Conservation (phyloP, 1,139 yeast species). For the Scheffersomyces titani region DNA sequence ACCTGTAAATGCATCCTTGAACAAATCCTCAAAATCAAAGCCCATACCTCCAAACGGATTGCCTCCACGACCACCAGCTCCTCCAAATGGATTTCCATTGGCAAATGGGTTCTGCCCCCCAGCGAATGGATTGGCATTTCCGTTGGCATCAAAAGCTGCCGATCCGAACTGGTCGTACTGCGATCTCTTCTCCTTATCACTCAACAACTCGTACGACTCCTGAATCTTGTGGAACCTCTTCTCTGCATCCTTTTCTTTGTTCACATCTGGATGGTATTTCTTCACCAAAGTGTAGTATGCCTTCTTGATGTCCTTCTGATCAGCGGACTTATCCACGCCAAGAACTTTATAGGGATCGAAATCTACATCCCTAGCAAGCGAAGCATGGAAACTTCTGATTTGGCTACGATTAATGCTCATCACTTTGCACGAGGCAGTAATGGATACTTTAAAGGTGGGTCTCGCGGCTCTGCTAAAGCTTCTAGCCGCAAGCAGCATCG, state of each 20-base stretch:
- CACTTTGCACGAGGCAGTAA: background rate
- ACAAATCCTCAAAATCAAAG: slow-evolving; percentile 82
- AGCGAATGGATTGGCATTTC: slow-evolving; percentile 58
- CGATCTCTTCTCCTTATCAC: slow-evolving; percentile 82
- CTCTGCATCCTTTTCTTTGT: slow-evolving; percentile 87
- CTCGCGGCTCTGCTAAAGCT: background rate
- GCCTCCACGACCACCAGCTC: slow-evolving; percentile 33
- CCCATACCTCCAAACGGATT: slow-evolving; percentile 52
- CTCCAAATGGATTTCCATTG: slow-evolving; percentile 43
- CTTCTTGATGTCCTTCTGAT: slow-evolving; percentile 84
- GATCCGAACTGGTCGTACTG: slow-evolving; percentile 94
- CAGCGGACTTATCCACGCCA: slow-evolving; percentile 74
- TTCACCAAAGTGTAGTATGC: slow-evolving; percentile 94
- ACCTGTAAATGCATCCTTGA: slow-evolving; percentile 68
- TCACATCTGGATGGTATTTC: slow-evolving; percentile 94
- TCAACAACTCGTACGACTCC: slow-evolving; percentile 88
- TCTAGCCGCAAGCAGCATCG: background rate
- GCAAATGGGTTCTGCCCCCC: slow-evolving; percentile 47
- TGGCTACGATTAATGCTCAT: background rate
- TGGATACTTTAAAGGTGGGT: background rate
- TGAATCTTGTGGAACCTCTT: slow-evolving; percentile 89
- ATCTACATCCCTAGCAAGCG: slow-evolving; percentile 24
- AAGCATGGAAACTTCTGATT: slow-evolving; percentile 28
- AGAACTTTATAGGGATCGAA: slow-evolving; percentile 82
- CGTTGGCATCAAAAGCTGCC: slow-evolving; percentile 73